Evolutionary conservation across 441 rosid genomes (phyloP).

Genomic region (Sinapis alba): DNA sequence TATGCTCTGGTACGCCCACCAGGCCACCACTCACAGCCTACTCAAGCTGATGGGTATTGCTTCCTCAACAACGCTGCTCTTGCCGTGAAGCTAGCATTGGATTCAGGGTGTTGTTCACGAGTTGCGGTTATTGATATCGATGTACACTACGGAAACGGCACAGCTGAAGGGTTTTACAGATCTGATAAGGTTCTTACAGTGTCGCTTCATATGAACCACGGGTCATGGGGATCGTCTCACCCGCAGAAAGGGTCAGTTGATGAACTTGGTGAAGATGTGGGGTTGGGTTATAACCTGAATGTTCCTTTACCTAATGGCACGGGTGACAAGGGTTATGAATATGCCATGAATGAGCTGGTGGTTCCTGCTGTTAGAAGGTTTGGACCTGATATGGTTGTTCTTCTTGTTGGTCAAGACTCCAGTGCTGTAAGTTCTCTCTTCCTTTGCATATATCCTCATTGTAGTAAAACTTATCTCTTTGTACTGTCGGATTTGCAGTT

Average conservation of each 20-base stretch:
- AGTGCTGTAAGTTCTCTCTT: constrained; percentile 73
- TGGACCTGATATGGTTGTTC: constrained; percentile 68
- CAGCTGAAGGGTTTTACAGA: constrained; percentile 78
- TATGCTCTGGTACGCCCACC: constrained; percentile 88
- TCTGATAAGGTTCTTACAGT: constrained; percentile 67
- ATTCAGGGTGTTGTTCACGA: constrained; percentile 55
- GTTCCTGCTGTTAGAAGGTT: constrained; percentile 64
- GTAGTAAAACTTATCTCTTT: neutral
- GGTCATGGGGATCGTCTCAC: constrained; percentile 94
- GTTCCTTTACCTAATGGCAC: constrained; percentile 91
- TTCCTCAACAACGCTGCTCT: constrained; percentile 84
- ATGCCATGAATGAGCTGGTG: constrained; percentile 67
- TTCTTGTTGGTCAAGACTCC: constrained; percentile 86
- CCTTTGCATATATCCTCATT: too few relatives aligned
- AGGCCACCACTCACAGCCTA: constrained; percentile 91
- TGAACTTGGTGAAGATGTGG: constrained; percentile 80
- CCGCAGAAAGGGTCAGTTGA: constrained; percentile 70
- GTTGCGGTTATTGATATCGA: constrained; percentile 79
- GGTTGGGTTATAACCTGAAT: constrained; percentile 80
- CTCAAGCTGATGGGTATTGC: constrained; percentile 50
- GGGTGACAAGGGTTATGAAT: constrained; percentile 67
- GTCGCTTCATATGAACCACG: constrained; percentile 94
- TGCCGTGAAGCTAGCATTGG: constrained; percentile 64
- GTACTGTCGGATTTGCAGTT: constrained; percentile 46
- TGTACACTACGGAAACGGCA: constrained; percentile 92